A percentile compares a stretch with the other conserved stretches of the same genome.
phyloP scores from a whole-genome alignment of 2,329 filamentous ascomycete species.

The Pseudomassariella vexata region DNA sequence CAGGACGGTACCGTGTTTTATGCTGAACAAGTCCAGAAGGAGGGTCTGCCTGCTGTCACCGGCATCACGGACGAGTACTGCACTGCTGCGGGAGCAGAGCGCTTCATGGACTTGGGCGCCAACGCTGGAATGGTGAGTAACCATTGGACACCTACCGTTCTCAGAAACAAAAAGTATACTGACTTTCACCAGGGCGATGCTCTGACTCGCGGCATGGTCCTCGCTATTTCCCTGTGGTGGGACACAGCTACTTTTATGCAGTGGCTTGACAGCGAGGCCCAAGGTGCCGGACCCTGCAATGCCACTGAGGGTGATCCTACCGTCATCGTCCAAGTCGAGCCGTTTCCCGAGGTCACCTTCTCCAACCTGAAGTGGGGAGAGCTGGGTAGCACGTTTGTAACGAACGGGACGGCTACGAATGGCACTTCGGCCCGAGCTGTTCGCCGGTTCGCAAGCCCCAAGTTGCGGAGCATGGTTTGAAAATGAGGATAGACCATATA shows the following conservation, averaged over 20 bases:
- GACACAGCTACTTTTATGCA: constrained; percentile 43
- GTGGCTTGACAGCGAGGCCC: constrained; percentile 46
- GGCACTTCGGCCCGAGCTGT: too few species aligned
- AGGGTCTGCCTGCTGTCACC: constrained; percentile 25
- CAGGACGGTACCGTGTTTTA: constrained; percentile 28
- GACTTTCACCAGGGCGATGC: too few species aligned
- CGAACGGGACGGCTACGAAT: too few species aligned
- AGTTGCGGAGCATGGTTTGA: too few species aligned
- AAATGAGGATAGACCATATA: too few species aligned
- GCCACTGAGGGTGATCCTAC: constrained; percentile 39
- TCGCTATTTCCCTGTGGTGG: constrained; percentile 48
- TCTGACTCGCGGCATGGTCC: constrained; percentile 39
- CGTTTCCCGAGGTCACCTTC: constrained; percentile 45
- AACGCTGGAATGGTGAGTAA: constrained; percentile 35
- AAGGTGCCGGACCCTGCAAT: constrained; percentile 43
- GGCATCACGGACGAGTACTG: constrained; percentile 30
- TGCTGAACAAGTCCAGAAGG: constrained; percentile 23
- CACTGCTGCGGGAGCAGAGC: constrained; percentile 22
- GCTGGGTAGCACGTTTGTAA: constrained; percentile 41
- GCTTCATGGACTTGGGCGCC: constrained; percentile 30
- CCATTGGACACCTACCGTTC: too few species aligned
- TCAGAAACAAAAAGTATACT: too few species aligned
- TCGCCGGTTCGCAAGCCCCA: too few species aligned
- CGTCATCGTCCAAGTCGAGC: constrained; percentile 35
- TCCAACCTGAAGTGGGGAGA: constrained; percentile 53